A percentile compares a stretch with the other conserved stretches of the same genome.
These are phyloP conservation scores for Podaxis sp. DNA, from an alignment of 768 basidiomycete genomes.

Conservation along the genomic window DNA sequence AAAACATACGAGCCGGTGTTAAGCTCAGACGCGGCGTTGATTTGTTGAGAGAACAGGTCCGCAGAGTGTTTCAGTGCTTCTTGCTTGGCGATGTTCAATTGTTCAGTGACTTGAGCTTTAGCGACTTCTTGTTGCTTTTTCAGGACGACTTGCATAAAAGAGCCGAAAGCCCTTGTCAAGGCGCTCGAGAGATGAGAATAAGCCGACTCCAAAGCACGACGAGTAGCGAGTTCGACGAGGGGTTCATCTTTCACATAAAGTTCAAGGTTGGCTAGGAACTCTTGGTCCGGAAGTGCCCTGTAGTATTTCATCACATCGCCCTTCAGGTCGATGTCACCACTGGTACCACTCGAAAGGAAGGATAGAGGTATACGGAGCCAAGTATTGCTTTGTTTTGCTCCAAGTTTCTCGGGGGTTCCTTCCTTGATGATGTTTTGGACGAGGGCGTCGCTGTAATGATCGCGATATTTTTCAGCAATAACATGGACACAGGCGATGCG, in stretches of 20 bases:
- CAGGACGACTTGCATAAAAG: neutral
- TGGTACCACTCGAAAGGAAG: neutral
- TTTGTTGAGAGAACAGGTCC: neutral
- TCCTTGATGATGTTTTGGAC: neutral
- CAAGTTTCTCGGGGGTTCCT: neutral
- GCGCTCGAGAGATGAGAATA: neutral
- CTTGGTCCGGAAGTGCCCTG: neutral
- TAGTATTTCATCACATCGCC: neutral
- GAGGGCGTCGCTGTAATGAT: neutral
- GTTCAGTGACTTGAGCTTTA: neutral
- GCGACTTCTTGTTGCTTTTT: neutral
- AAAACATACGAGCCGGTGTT: neutral
- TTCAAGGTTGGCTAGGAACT: neutral
- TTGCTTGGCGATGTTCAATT: neutral
- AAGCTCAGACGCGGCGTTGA: neutral
- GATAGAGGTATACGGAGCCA: neutral
- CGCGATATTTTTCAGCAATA: neutral
- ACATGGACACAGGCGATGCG: conserved; percentile 5
- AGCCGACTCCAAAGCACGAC: neutral
- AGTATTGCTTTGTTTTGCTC: neutral
- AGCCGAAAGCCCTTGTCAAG: neutral
- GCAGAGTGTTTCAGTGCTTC: neutral
- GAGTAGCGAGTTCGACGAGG: conserved; percentile 5
- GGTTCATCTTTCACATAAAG: conserved; percentile 1
- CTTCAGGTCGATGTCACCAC: neutral